These are phyloP conservation scores for Kodamaea fukazawae DNA, from an alignment of 805 yeast species.

Conservation along the genomic window DNA sequence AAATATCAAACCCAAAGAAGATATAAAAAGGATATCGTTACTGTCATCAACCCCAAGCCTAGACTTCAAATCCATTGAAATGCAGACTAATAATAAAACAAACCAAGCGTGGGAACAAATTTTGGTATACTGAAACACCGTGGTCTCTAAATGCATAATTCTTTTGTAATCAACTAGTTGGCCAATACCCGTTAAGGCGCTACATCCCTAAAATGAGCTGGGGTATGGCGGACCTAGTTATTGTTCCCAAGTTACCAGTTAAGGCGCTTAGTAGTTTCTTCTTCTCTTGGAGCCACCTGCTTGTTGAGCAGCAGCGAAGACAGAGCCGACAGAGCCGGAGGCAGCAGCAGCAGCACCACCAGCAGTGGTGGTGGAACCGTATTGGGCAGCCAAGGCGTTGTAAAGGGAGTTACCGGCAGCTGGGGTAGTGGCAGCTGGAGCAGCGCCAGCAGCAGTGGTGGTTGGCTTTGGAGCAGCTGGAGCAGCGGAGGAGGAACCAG, in stretches of 20 bases:
- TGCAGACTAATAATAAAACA: slow-evolving; percentile 3
- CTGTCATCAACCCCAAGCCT: slow-evolving; percentile 4
- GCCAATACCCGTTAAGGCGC: not conserved
- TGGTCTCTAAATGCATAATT: too few relatives aligned
- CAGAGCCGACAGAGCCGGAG: slow-evolving; percentile 10
- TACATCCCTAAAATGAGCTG: slow-evolving; percentile 9
- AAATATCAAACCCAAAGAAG: slow-evolving; percentile 1
- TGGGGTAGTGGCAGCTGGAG: slow-evolving; percentile 1
- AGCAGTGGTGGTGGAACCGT: slow-evolving; percentile 13
- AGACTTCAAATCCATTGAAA: slow-evolving; percentile 4
- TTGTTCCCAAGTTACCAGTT: slow-evolving; percentile 2
- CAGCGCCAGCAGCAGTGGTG: slow-evolving; percentile 12
- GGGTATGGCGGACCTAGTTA: not conserved
- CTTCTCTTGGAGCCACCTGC: slow-evolving; percentile 13
- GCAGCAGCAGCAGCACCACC: slow-evolving; percentile 11
- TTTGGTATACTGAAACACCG: too few relatives aligned
- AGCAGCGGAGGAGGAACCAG: slow-evolving; percentile 18
- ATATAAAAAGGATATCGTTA: slow-evolving; percentile 5
- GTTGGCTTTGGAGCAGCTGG: slow-evolving; percentile 8
- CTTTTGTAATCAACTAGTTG: too few relatives aligned
- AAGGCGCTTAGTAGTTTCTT: slow-evolving; percentile 16
- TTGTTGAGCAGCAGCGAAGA: slow-evolving; percentile 12
- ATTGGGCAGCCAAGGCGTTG: slow-evolving; percentile 1
- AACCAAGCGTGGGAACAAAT: too few relatives aligned
- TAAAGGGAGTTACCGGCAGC: slow-evolving; percentile 1